Percentiles rank a stretch among this genome's conserved stretches.
phyloP scores from a whole-genome alignment of 257 asterid genomes.

The Schizonepeta tenuifolia region DNA sequence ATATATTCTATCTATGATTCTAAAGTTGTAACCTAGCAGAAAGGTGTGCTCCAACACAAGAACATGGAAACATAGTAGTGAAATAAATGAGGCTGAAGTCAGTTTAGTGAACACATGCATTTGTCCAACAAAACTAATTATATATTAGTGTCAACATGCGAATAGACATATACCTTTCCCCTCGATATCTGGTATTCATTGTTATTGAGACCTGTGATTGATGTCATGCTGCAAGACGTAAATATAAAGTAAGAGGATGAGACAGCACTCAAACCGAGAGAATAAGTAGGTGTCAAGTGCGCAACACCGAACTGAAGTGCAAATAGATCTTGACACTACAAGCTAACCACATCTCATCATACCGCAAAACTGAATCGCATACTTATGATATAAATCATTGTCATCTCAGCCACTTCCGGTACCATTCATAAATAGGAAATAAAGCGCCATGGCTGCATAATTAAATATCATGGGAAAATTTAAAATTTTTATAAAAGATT shows the following conservation, averaged over 20 bases:
- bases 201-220: constrained; percentile 94
- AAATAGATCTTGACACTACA: constrained; percentile 8
- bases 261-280: constrained; percentile 10
- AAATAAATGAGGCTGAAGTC: background rate
- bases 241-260: constrained; percentile 25
- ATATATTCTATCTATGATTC: background rate
- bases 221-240: constrained; percentile 68
- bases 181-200: constrained; percentile 93
- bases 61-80: background rate
- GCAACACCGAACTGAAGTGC: background rate
- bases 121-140: background rate
- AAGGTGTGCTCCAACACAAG: background rate
- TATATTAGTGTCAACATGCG: background rate
- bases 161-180: constrained; percentile 66
- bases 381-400: constrained; percentile 2
- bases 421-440: background rate
- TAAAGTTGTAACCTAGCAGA: constrained; percentile 8
- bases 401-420: background rate
- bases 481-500: background rate
- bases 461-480: background rate
- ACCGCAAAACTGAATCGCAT: background rate
- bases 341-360: constrained; percentile 3
- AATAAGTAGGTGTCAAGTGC: constrained; percentile 2
- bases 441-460: background rate
- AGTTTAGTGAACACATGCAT: constrained; percentile 5